Evolutionary conservation across 495 filamentous ascomycete genomes (phyloP).

Genomic region (Physcia stellaris): DNA sequence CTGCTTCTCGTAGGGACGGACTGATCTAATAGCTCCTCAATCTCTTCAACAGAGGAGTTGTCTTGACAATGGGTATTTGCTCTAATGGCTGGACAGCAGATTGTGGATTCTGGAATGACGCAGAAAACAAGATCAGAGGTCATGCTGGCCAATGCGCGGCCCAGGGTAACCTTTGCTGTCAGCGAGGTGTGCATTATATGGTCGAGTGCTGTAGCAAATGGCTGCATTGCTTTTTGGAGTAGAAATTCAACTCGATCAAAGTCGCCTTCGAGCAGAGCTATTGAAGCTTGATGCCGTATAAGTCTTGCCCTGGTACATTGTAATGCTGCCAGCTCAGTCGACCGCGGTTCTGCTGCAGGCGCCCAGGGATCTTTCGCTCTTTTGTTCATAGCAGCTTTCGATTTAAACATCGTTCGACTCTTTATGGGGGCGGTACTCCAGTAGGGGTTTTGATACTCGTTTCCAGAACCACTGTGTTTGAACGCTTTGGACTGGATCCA

Average conservation of each 20-base stretch:
- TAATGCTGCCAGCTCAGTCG: too few relatives aligned
- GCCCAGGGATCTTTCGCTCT: too few relatives aligned
- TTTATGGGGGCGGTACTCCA: too few relatives aligned
- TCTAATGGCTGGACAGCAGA: constrained; percentile 58
- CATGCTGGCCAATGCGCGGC: constrained; percentile 52
- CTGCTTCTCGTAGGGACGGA: background rate
- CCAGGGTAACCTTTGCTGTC: constrained; percentile 43
- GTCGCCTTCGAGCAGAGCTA: constrained; percentile 17
- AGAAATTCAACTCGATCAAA: constrained; percentile 31
- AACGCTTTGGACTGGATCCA: too few relatives aligned
- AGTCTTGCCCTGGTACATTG: too few relatives aligned
- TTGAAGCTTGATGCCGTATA: constrained; percentile 48
- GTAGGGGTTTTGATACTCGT: too few relatives aligned
- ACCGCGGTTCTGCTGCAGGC: too few relatives aligned
- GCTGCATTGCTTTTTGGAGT: constrained; percentile 32
- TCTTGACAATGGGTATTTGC: background rate
- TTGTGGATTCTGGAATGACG: constrained; percentile 79
- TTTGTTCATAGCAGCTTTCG: too few relatives aligned
- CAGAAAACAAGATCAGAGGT: constrained; percentile 72
- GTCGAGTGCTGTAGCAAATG: constrained; percentile 27
- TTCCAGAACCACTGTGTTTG: too few relatives aligned
- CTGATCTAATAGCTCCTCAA: background rate
- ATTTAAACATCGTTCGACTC: too few relatives aligned
- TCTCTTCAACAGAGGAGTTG: background rate
- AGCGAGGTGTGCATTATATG: constrained; percentile 34